Conservation (phyloP, 805 yeast species). For the Suhomyces faveliae region DNA sequence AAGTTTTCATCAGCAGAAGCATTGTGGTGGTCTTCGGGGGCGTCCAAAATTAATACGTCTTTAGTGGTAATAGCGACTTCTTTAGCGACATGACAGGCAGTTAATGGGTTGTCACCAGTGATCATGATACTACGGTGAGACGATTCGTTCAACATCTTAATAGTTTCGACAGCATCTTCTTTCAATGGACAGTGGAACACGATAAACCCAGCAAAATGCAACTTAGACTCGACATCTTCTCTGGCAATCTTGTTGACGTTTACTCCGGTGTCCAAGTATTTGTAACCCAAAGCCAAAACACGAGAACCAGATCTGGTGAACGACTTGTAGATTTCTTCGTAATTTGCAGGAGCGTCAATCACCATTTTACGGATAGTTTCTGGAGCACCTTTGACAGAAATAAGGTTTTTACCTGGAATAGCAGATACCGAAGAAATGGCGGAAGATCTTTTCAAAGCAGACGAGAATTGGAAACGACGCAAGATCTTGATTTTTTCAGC, state of each 20-base stretch:
- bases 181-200: slow-evolving; percentile 98
- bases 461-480: slow-evolving; percentile 96
- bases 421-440: slow-evolving; percentile 63
- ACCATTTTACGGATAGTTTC: slow-evolving; percentile 87
- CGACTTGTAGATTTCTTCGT: slow-evolving; percentile 82
- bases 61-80: slow-evolving; percentile 87
- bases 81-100: slow-evolving; percentile 96
- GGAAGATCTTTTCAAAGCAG: slow-evolving; percentile 93
- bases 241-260: slow-evolving; percentile 62
- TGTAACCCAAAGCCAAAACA: slow-evolving; percentile 92
- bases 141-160: slow-evolving; percentile 90
- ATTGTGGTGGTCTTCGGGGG: slow-evolving; percentile 68
- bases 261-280: slow-evolving; percentile 55
- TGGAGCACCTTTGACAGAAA: slow-evolving; percentile 97
- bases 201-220: slow-evolving; percentile 86
- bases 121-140: slow-evolving; percentile 96
- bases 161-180: slow-evolving; percentile 85
- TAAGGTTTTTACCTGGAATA: slow-evolving; percentile 50
- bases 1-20: slow-evolving; percentile 50
- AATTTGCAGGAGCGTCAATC: slow-evolving; percentile 64
- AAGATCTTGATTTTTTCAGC: slow-evolving; percentile 61
- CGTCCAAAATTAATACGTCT: slow-evolving; percentile 82
- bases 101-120: slow-evolving; percentile 97
- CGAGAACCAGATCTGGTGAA: slow-evolving; percentile 96
- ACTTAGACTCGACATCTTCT: slow-evolving; percentile 69